Base-by-base conservation (phyloP, 352 stramenopile genomes). In the Phytophthora sansomeana region DNA sequence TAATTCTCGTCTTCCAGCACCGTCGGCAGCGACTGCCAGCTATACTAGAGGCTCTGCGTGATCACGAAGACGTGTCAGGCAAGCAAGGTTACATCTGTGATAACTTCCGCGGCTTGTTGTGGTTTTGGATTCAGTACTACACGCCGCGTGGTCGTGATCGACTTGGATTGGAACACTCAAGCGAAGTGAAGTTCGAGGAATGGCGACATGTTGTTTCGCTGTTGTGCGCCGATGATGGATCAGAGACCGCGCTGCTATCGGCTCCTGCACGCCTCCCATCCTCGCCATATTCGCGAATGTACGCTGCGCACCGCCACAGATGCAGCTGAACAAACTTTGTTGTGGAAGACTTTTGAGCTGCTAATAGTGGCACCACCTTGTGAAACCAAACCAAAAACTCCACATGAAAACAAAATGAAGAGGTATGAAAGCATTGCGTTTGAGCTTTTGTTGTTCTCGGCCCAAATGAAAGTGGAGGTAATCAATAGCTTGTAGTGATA, bases 41-140 rank as follows among this genome's bases (percentile, higher is more conserved):
- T 8, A 81, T 98, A 38, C 60, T 96, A 1, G 67, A 86, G 26
- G 81, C 82, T 1, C 55, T 94, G 14, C 81, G 83, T n/a, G 82
- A 80, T 36, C 79, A 92, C 29, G 80, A 94, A 59, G 77, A 88
- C 17, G 53, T 82, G 17, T 85, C 78, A 6, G 82, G 82, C 42
- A 89, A 91, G 54, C 67, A 77, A 35, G 81, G 81, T 14, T 92
- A 93, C 66, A 77, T 93, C 39, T 91, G 83, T 60, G 59, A 74
- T 47, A 98, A 98, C 69, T 98, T 98, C 67, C 90, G 96, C 13
- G 78, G 91, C 4, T 79, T 99, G 30, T 65, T 98, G 10, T 98
- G 94, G 92, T 98, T 98, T 59, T 99, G 94, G 95, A 88, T 95
- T 30, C 89, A 98, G 73, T 99, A 98, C 69, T 99, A 99, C 70